These are phyloP conservation scores for Cryptomeria japonica DNA, from an alignment of 75 land plant genomes.

Conservation along the genomic window DNA sequence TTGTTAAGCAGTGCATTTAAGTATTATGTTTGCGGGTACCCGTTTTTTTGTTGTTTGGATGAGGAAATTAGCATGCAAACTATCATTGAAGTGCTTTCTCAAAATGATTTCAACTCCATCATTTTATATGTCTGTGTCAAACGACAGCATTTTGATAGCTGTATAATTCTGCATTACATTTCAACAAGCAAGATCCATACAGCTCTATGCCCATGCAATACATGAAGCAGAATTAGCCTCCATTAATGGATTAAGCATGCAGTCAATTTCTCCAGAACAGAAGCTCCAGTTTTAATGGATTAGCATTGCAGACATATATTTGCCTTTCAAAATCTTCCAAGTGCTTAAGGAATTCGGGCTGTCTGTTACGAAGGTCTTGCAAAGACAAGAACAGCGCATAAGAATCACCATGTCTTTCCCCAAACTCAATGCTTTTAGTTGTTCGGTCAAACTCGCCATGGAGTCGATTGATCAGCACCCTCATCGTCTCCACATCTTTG, in stretches of 20 bases:
- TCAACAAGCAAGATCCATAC: no score
- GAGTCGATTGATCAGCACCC: neutral
- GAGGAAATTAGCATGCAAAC: no score
- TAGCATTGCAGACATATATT: neutral
- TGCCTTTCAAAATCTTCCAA: neutral
- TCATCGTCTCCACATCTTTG: neutral
- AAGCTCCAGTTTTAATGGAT: neutral
- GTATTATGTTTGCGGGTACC: no score
- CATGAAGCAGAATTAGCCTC: neutral
- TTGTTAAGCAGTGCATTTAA: no score
- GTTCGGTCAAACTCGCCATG: neutral
- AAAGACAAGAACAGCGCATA: neutral
- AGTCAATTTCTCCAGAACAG: neutral
- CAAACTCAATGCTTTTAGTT: neutral
- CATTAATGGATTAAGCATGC: neutral
- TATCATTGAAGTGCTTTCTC: no score
- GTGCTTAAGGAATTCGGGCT: neutral
- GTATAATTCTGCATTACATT: no score
- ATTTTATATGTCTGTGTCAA: no score
- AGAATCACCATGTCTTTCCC: neutral
- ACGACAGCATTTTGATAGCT: no score
- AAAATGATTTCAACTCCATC: no score
- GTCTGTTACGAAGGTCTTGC: neutral
- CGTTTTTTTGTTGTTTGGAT: no score
- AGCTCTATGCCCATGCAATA: neutral